Conservation (phyloP, 768 basidiomycete species). For the Pleurotus platypus region DNA sequence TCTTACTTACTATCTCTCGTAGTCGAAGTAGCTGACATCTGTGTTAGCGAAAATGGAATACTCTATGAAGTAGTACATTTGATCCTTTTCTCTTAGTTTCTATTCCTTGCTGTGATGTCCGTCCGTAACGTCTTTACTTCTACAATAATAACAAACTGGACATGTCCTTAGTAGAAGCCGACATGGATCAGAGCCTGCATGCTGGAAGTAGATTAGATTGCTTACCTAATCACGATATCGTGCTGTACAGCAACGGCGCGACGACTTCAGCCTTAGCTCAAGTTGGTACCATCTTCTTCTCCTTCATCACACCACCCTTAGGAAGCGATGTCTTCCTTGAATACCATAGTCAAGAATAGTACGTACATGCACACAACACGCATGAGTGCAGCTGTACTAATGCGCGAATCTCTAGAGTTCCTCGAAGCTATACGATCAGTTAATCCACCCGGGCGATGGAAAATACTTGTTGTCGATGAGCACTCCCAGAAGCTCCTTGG, state of each 20-base stretch:
- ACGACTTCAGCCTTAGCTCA: background rate
- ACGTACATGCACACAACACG: constrained; percentile 10
- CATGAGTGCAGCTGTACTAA: background rate
- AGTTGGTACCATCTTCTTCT: background rate
- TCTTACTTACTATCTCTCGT: background rate
- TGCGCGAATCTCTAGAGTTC: constrained; percentile 52
- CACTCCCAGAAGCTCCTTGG: constrained; percentile 81
- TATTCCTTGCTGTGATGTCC: background rate
- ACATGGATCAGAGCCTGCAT: too few relatives aligned
- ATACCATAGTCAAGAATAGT: constrained; percentile 42
- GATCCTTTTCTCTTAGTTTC: background rate
- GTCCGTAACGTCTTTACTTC: too few relatives aligned
- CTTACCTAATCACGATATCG: too few relatives aligned
- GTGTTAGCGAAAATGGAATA: constrained; percentile 52
- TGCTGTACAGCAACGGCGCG: too few relatives aligned
- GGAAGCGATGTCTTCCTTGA: constrained; percentile 34
- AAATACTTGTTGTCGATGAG: constrained; percentile 96
- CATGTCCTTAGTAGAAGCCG: too few relatives aligned
- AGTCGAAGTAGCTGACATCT: constrained; percentile 3
- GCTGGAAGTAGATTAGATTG: too few relatives aligned
- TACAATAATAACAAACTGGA: too few relatives aligned
- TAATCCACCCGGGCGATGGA: constrained; percentile 87
- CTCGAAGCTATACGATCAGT: constrained; percentile 85
- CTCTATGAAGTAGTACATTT: constrained; percentile 15
- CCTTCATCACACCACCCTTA: background rate